These are phyloP conservation scores for Pythium inflatum DNA, from an alignment of 352 stramenopile genomes.

Conservation along the genomic window DNA sequence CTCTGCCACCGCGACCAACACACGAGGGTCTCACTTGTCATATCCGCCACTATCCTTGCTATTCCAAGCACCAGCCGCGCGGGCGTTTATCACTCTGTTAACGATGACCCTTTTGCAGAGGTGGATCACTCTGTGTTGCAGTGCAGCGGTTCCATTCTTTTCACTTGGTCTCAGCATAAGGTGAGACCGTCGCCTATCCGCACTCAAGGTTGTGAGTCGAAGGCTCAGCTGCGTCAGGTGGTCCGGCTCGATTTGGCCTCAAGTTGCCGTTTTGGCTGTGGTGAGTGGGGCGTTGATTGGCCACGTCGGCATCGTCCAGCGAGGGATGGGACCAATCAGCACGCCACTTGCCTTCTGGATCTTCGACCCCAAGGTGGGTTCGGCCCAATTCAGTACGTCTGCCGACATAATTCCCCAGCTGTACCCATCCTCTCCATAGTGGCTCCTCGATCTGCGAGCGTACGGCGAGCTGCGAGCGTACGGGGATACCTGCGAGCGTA, in stretches of 20 bases:
- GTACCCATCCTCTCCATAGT: slow-evolving; percentile 14
- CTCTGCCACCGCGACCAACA: too few species aligned
- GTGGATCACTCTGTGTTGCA: neutral
- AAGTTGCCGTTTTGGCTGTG: too few species aligned
- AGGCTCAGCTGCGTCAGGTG: neutral
- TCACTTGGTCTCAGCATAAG: neutral
- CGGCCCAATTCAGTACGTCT: neutral
- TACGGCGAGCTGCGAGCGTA: neutral
- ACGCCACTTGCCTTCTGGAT: slow-evolving; percentile 20
- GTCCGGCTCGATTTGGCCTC: slow-evolving; percentile 6
- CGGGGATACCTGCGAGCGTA: slow-evolving; percentile 19
- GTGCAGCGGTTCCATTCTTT: neutral
- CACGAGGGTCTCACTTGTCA: too few species aligned
- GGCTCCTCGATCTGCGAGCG: neutral
- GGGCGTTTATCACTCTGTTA: neutral
- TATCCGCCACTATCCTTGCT: too few species aligned
- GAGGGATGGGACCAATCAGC: too few species aligned
- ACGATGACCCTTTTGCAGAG: neutral
- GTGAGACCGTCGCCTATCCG: slow-evolving; percentile 4
- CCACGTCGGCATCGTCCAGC: too few species aligned
- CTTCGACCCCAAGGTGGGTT: slow-evolving; percentile 5
- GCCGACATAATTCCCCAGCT: neutral
- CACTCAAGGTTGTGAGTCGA: neutral
- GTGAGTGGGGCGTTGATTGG: too few species aligned
- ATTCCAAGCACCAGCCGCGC: neutral